Evolutionary conservation across 2,329 filamentous ascomycete genomes (phyloP).

Genomic region (Elsinoe arachidis): DNA sequence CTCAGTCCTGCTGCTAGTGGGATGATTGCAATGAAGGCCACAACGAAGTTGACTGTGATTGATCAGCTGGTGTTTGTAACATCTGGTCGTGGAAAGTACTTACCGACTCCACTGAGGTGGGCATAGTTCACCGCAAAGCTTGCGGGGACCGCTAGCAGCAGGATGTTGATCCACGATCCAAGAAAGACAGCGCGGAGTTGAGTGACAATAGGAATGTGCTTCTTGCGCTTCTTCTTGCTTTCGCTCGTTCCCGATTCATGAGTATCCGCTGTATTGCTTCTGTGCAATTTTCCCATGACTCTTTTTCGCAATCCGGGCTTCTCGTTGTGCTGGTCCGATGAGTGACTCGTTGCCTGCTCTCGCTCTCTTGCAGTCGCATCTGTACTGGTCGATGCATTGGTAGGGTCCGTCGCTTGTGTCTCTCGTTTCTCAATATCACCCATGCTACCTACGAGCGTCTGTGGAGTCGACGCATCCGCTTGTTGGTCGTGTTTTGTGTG

Average conservation of each 20-base stretch:
- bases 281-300: conserved; percentile 10
- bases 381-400: background rate
- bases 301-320: background rate
- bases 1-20: conserved; percentile 79
- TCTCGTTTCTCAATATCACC: background rate
- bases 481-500: background rate
- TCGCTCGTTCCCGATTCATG: conserved; percentile 21
- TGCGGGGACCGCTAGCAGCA: conserved; percentile 68
- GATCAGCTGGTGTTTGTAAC: background rate
- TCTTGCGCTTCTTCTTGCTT: conserved; percentile 17
- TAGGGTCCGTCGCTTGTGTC: background rate
- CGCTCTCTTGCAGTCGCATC: background rate
- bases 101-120: conserved; percentile 47
- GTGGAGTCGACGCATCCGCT: background rate
- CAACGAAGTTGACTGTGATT: conserved; percentile 55
- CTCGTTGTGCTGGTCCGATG: background rate
- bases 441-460: background rate
- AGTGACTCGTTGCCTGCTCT: background rate
- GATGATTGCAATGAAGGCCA: conserved; percentile 92
- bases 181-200: conserved; percentile 68
- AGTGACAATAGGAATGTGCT: conserved; percentile 23
- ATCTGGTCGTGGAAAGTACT: conserved; percentile 23
- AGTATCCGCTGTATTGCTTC: conserved; percentile 16
- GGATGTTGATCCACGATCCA: conserved; percentile 77
- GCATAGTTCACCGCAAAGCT: conserved; percentile 66